These are phyloP conservation scores for Beauveria caledonica DNA, from an alignment of 2,329 filamentous ascomycete genomes.

Conservation along the genomic window DNA sequence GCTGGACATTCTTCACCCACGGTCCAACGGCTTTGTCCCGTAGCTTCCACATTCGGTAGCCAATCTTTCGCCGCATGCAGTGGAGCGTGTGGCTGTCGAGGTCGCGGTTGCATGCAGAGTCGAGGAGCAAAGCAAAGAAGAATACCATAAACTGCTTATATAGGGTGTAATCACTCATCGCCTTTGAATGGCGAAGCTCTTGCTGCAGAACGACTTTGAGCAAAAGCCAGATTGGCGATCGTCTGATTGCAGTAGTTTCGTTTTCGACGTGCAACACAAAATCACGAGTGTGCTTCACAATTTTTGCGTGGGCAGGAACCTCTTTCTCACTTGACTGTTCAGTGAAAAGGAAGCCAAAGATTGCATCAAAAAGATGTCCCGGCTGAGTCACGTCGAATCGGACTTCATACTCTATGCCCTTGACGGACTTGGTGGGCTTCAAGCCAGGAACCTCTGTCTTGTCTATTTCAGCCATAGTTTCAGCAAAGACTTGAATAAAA, in stretches of 20 bases:
- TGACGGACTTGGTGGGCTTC: background rate
- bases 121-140: slow-evolving; percentile 32
- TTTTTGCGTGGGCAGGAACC: background rate
- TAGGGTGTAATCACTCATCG: background rate
- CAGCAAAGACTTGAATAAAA: background rate
- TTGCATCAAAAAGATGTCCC: background rate
- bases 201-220: slow-evolving; percentile 40
- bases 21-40: background rate
- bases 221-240: slow-evolving; percentile 45
- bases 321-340: background rate
- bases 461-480: background rate
- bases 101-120: slow-evolving; percentile 11
- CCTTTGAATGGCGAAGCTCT: slow-evolving; percentile 5
- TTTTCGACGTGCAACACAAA: background rate
- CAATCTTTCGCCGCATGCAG: slow-evolving; percentile 36
- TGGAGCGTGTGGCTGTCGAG: slow-evolving; percentile 24
- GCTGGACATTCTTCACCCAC: slow-evolving; percentile 11
- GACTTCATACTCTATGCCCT: background rate
- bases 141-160: slow-evolving; percentile 47
- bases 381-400: background rate
- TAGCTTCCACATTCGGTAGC: slow-evolving; percentile 34
- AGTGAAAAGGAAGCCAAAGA: background rate
- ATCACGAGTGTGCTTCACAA: slow-evolving; percentile 5
- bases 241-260: slow-evolving; percentile 13
- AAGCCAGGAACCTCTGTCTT: background rate